Evolutionary conservation across 148 eudicot genomes (phyloP), one percentile per base, ranked within the genome.

Genomic region (Nyssa sinensis): DNA sequence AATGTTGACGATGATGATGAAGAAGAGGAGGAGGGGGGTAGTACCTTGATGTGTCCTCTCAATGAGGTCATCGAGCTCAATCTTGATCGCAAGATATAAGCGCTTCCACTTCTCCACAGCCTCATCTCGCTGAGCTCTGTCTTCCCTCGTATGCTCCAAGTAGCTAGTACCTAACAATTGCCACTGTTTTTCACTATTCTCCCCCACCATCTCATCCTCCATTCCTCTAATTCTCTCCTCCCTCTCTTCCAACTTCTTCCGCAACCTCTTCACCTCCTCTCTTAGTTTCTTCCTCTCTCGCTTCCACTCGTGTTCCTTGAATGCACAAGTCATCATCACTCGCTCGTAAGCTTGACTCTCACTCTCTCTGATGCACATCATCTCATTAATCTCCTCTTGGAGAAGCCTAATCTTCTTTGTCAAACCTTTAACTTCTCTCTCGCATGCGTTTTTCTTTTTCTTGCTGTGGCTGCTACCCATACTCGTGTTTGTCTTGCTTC

Each of bases 1-100:
- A n/a, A n/a, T n/a, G n/a, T n/a, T n/a, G n/a, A n/a, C n/a, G n/a
- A n/a, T n/a, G n/a, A n/a, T n/a, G n/a, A n/a, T n/a, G n/a, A 37
- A 37, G 31, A 23, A 21, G 16, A 66, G 7, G 24, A 31, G 21
- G 23, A 10, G 4, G 9, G 4, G 9, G 31, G 19, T 12, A 9
- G 25, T 74, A 93, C 98, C 98, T 89, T 89, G 87, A 78, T 84
- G 83, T 21, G 98, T 93, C 67, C 79, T 91, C 34, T 82, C 77
- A 83, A 91, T 89, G 21, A 93, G 89, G 73, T 91, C 86, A 82
- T 93, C 98, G 33, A 93, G 80, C 81, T 93, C 98, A 79, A 81
- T 64, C 87, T 91, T 93, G 73, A 93, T 89, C 29, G 90, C 89
- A 77, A 91, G 88, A 71, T 93, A 93, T 44, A 93, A 84, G 84